phyloP scores from a whole-genome alignment of 805 yeast genomes.

The Zygoascus biomembranicola region DNA sequence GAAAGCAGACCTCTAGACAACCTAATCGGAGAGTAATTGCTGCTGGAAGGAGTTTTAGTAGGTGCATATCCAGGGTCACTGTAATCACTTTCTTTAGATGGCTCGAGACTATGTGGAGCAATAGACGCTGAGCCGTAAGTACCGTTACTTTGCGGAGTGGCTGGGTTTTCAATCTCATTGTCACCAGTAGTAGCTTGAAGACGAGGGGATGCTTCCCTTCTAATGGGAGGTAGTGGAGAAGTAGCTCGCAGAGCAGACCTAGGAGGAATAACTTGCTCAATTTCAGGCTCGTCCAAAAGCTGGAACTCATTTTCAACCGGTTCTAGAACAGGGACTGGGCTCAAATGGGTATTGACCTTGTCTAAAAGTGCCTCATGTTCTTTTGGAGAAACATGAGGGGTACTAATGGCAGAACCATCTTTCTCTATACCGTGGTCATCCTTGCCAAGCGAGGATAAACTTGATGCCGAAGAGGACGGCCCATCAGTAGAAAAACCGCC shows the following conservation, averaged over 20 bases:
- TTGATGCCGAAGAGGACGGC: slow-evolving; percentile 6
- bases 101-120: not conserved
- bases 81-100: not conserved
- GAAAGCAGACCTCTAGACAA: not conserved
- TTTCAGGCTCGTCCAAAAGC: not conserved
- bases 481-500: not conserved
- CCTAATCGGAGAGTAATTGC: not conserved
- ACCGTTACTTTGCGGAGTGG: not conserved
- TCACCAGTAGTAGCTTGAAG: not conserved
- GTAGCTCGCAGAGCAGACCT: slow-evolving; percentile 13
- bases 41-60: not conserved
- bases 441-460: not conserved
- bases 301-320: not conserved
- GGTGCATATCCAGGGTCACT: not conserved
- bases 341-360: not conserved
- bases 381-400: not conserved
- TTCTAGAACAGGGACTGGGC: not conserved
- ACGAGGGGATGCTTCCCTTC: not conserved
- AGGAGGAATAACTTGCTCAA: slow-evolving; percentile 8
- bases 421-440: not conserved
- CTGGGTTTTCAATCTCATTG: not conserved
- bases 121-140: not conserved
- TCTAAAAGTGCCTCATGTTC: not conserved
- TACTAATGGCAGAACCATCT: not conserved
- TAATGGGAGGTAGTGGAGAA: slow-evolving; percentile 11